Conservation (phyloP, 306 rosid genomes). For the Trifolium fragiferum region DNA sequence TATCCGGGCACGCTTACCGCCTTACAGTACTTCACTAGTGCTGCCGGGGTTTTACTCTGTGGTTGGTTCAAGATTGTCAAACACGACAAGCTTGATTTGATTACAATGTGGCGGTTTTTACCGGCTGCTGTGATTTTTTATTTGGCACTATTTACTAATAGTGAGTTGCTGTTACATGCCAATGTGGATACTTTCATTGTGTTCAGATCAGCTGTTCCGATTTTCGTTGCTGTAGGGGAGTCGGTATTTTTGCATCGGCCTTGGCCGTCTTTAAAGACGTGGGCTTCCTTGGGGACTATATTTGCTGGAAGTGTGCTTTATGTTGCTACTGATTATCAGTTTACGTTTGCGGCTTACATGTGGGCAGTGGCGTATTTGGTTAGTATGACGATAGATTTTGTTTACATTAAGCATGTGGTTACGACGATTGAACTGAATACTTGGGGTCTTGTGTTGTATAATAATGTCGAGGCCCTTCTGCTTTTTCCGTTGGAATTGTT, state of each 20-base stretch:
- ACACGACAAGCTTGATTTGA: slow-evolving; percentile 59
- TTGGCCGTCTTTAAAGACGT: slow-evolving; percentile 71
- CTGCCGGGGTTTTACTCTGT: slow-evolving; percentile 66
- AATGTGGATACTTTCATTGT: slow-evolving; percentile 89
- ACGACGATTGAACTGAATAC: slow-evolving; percentile 81
- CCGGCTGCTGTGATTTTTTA: slow-evolving; percentile 85
- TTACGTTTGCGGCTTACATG: slow-evolving; percentile 74
- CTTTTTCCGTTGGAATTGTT: slow-evolving; percentile 78
- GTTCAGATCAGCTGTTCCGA: slow-evolving; percentile 75
- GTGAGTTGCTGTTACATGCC: slow-evolving; percentile 85
- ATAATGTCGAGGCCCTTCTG: slow-evolving; percentile 80
- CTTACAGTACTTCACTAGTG: slow-evolving; percentile 84
- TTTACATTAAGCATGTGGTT: slow-evolving; percentile 85
- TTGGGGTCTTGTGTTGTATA: slow-evolving; percentile 85
- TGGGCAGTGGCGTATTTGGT: slow-evolving; percentile 82
- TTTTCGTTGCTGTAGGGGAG: slow-evolving; percentile 89
- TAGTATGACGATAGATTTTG: slow-evolving; percentile 83
- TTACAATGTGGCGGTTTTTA: slow-evolving; percentile 80
- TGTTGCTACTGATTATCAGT: slow-evolving; percentile 79
- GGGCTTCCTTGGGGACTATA: slow-evolving; percentile 71
- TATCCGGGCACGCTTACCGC: slow-evolving; percentile 93
- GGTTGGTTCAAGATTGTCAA: slow-evolving; percentile 66
- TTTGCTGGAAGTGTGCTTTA: slow-evolving; percentile 75
- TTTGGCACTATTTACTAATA: slow-evolving; percentile 82
- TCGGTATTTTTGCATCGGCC: slow-evolving; percentile 77